phyloP scores from a whole-genome alignment of 1,284 basidiomycete species.

The Austropuccinia psidii region DNA sequence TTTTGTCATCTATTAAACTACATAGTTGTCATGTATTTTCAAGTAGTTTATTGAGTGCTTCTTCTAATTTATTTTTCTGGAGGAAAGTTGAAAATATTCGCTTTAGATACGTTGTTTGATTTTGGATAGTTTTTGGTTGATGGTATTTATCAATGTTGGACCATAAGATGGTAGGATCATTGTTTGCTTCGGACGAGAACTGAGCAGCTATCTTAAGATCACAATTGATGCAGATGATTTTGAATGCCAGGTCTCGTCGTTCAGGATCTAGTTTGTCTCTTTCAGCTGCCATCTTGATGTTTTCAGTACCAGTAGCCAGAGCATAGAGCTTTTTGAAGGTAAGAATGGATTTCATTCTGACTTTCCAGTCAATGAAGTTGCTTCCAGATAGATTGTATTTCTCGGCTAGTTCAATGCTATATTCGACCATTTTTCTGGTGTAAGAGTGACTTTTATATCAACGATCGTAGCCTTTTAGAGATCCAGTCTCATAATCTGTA shows the following conservation, averaged over 20 bases:
- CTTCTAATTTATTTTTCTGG: background rate
- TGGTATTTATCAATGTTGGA: background rate
- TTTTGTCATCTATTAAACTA: background rate
- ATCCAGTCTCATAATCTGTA: background rate
- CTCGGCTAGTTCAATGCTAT: background rate
- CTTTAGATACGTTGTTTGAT: background rate
- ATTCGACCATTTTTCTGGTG: background rate
- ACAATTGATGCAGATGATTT: background rate
- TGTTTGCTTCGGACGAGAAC: background rate
- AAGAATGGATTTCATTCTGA: background rate
- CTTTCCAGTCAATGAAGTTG: background rate
- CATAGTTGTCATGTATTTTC: background rate
- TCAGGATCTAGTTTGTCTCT: background rate
- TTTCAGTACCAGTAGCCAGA: background rate
- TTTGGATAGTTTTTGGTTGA: slow-evolving; percentile 1
- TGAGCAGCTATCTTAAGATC: background rate
- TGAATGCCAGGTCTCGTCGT: background rate
- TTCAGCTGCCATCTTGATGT: background rate
- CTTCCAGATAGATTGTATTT: background rate
- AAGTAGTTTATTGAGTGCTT: background rate
- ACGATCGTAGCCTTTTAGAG: background rate
- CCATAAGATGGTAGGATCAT: background rate
- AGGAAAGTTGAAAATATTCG: background rate
- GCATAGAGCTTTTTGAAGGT: background rate
- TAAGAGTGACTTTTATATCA: no score